Evolutionary conservation across 768 basidiomycete genomes (phyloP).

Genomic region (Termitomyces sp.): DNA sequence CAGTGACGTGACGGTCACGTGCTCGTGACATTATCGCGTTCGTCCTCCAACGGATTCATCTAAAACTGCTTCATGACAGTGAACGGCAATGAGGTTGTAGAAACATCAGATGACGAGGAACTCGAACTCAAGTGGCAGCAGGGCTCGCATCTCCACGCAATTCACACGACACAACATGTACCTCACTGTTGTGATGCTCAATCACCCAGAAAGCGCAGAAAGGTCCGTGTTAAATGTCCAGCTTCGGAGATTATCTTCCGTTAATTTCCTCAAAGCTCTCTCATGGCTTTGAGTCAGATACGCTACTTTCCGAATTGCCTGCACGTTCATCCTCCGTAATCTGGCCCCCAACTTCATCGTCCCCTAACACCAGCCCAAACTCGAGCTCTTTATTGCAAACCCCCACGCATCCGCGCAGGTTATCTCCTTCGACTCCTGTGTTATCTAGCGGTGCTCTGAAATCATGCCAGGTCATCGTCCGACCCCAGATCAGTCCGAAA

Average conservation of each 20-base stretch:
- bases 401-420: neutral
- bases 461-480: neutral
- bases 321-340: neutral
- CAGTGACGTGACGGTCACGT: neutral
- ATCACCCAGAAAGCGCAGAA: constrained; percentile 20
- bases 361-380: neutral
- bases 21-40: constrained; percentile 11
- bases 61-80: constrained; percentile 11
- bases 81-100: constrained; percentile 43
- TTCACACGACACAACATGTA: neutral
- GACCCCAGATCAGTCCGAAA: neutral
- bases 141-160: neutral
- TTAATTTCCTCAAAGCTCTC: neutral
- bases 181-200: constrained; percentile 1
- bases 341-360: neutral
- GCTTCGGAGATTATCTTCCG: neutral
- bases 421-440: neutral
- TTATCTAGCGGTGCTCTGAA: neutral
- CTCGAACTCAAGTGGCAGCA: constrained; percentile 32
- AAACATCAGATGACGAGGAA: constrained; percentile 64
- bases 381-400: constrained; percentile 7
- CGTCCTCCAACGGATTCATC: neutral
- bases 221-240: constrained; percentile 9
- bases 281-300: neutral
- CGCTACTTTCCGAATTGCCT: neutral